Base-by-base conservation (phyloP, 352 stramenopile species). In the Phytopythium chamaehyphon region DNA sequence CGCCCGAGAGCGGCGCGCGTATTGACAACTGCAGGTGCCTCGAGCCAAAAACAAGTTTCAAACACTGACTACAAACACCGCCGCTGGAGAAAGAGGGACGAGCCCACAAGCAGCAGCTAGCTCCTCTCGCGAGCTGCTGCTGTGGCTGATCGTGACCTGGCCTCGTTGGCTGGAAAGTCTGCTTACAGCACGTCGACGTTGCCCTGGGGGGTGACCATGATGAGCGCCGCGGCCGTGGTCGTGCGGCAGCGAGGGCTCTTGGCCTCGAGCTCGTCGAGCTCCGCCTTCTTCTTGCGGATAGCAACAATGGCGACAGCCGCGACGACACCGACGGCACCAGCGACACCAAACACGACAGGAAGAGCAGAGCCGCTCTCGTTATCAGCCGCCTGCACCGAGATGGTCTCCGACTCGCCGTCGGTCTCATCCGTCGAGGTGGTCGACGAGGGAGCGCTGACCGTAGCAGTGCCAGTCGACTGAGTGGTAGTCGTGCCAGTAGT, bases 241-340 rank as follows among this genome's bases (percentile, higher is more conserved):
- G 53, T 75, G 21, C 57, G 62, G 1, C 62, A 63, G 7, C 47
- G 58, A 14, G 78, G 76, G 1, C 66, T 83, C 69, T 89, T 87
- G 38, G 55, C 62, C 45, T 90, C 76, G 18, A 85, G 52, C 22
- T 69, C 71, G 24, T 90, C 78, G 8, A 90, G 55, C 36, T 56
- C 22, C 33, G 66, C 47, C 69, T 90, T 86, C 68, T 90, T 89
- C 71, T 80, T 76, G 51, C 78, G 77, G 35, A 86, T 51, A 0
- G 73, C 75, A 11, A 89, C 61, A 57, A 89, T 85, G 23, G 65
- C 75, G 0, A 57, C 66, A 6, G 46, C 78, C 9, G 78, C 78
- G 15, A 87, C 66, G 22, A 76, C 62, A 36, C 62, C 73, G 0
- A 71, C 73, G 6, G 47, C 65, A 0, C 59, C 55, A n/a, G 77